phyloP scores from a whole-genome alignment of 2,329 filamentous ascomycete genomes.

The Fusarium hostae region DNA sequence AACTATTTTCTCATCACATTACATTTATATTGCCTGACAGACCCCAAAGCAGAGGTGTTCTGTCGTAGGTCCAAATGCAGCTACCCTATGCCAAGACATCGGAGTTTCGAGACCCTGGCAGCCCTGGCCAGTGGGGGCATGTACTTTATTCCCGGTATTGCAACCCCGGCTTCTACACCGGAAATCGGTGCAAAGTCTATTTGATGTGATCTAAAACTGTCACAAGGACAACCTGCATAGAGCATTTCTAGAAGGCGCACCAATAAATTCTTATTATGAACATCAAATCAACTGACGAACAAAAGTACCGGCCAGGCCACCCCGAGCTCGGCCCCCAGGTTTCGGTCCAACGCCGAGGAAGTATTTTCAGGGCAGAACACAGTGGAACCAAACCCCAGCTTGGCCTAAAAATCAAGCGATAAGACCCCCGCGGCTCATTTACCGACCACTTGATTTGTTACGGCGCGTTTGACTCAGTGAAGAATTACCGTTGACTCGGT shows the following conservation, averaged over 20 bases:
- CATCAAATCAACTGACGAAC: not conserved
- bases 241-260: conserved; percentile 16
- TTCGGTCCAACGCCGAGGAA: conserved; percentile 27
- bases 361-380: not conserved
- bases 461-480: conserved; percentile 29
- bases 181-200: conserved; percentile 1
- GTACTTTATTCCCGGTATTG: not conserved
- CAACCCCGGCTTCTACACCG: conserved; percentile 1
- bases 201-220: not conserved
- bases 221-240: conserved; percentile 6
- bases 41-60: not conserved
- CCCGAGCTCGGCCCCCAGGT: conserved; percentile 26
- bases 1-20: not conserved
- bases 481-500: conserved; percentile 24
- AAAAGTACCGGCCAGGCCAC: not conserved
- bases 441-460: conserved; percentile 30
- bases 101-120: not conserved
- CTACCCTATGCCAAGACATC: not conserved
- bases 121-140: not conserved
- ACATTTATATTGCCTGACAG: not conserved
- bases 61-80: not conserved
- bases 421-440: conserved; percentile 16
- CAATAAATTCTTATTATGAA: not conserved
- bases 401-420: conserved; percentile 4
- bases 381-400: conserved; percentile 8